Percentiles rank a stretch among this genome's conserved stretches.
These are phyloP conservation scores for Sarocladium strictum DNA, from an alignment of 2,329 filamentous ascomycete genomes.

Conservation along the genomic window DNA sequence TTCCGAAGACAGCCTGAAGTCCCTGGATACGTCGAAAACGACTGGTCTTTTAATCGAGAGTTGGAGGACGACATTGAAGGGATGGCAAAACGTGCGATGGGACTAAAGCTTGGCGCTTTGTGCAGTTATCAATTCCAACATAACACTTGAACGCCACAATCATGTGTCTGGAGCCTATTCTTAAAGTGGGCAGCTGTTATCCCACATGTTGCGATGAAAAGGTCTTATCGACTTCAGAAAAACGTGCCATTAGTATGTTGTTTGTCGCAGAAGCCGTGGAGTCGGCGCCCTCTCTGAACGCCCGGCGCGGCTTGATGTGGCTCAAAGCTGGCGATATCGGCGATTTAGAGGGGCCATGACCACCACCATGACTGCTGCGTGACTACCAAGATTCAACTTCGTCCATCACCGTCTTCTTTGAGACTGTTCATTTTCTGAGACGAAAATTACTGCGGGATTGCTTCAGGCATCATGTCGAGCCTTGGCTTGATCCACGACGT, in stretches of 20 bases:
- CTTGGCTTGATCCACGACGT: background rate
- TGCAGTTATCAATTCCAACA: too few species aligned
- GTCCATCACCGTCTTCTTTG: background rate
- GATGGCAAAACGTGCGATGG: conserved; percentile 30
- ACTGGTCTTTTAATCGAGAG: conserved; percentile 21
- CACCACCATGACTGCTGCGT: background rate
- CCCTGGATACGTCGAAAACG: background rate
- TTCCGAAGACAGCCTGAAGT: background rate
- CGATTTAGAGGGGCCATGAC: background rate
- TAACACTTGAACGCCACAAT: too few species aligned
- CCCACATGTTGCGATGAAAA: too few species aligned
- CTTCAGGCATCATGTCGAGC: background rate
- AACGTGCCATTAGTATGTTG: too few species aligned
- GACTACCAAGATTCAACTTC: background rate
- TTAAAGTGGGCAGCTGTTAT: too few species aligned
- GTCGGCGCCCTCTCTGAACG: conserved; percentile 1
- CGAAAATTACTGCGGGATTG: too few species aligned
- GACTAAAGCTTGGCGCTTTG: conserved; percentile 13
- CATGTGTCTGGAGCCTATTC: too few species aligned
- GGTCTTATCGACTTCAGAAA: too few species aligned
- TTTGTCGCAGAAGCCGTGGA: background rate
- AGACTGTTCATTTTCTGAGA: too few species aligned
- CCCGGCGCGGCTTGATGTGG: background rate
- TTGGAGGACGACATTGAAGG: conserved; percentile 27
- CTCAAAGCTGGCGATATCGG: conserved; percentile 8